Base-by-base conservation (phyloP, 2,329 filamentous ascomycete genomes). In the Hortaea sp. region DNA sequence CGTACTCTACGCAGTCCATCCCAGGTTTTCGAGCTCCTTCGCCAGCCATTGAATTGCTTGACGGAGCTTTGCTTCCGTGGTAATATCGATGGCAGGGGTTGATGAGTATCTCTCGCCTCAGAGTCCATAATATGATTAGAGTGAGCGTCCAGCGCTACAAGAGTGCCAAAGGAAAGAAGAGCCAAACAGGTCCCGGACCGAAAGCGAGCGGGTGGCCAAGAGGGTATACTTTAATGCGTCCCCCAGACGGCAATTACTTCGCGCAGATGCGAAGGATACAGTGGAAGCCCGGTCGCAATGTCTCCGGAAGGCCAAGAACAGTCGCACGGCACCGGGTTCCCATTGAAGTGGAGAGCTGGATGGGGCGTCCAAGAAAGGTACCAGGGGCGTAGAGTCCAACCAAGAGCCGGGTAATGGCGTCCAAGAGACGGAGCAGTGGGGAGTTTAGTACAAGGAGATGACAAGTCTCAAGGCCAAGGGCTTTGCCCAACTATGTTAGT, bases 1-100 rank as follows among this genome's bases (percentile, higher is more conserved):
- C 46, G 29, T 43, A 54, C 52, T 38, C 42, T 43, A 6, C 50
- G 41, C 9, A 54, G 46, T 12, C 52, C 52, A 39, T 54, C 52
- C 52, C 52, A 54, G 12, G 43, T 34, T 13, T 30, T 47, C 9
- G 39, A 30, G 5, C 27, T 46, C 31, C 41, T 42, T 27, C 12
- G 12, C 10, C 11, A 29, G 9, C 51, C 46, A 27, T 47, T 32
- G 32, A 49, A 53, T n/a, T 44, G 42, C 32, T 41, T 47, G n/a
- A 52, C 35, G 13, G 39, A 29, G 12, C 39, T 29, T n/a, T 27
- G 30, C 7, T 12, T 20, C 30, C 11, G 20, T 10, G 28, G 29
- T 28, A 30, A 32, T 12, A 34, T 35, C 7, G n/a, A 28, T 9
- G 12, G 12, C 20, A 31, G n/a, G 5, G 44, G 28, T 10, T 40